Evolutionary conservation across 306 rosid genomes (phyloP).

Genomic region (Echinosophora koreensis): DNA sequence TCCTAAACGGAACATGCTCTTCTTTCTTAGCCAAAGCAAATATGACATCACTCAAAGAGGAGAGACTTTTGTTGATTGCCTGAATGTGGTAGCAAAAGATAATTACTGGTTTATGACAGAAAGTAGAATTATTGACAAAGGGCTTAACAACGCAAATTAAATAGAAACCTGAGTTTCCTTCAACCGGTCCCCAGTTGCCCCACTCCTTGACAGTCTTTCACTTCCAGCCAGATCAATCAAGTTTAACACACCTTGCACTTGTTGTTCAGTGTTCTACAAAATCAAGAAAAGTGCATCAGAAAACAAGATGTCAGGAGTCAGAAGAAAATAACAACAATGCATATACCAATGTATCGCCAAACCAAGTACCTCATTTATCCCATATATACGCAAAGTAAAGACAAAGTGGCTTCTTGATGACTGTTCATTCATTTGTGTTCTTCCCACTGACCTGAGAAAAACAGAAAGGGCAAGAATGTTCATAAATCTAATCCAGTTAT

Average conservation of each 20-base stretch:
- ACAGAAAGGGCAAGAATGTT: conserved; percentile 30
- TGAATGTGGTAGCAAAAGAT: conserved; percentile 43
- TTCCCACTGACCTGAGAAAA: conserved; percentile 86
- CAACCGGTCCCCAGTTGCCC: conserved; percentile 93
- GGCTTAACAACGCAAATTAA: conserved; percentile 17
- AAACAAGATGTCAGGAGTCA: conserved; percentile 15
- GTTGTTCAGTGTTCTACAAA: conserved; percentile 85
- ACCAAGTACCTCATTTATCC: conserved; percentile 76
- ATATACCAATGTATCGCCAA: not conserved
- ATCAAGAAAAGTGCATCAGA: conserved; percentile 32
- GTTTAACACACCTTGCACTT: conserved; percentile 93
- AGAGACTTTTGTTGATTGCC: conserved; percentile 96
- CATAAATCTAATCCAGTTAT: conserved; percentile 8
- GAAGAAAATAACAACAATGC: conserved; percentile 11
- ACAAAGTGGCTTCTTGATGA: conserved; percentile 97
- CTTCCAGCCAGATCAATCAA: conserved; percentile 97
- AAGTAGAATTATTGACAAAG: not conserved
- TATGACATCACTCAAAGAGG: conserved; percentile 86
- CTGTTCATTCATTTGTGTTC: conserved; percentile 95
- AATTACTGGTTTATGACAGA: conserved; percentile 23
- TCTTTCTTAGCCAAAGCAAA: conserved; percentile 94
- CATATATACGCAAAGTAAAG: conserved; percentile 90
- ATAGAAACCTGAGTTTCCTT: conserved; percentile 93
- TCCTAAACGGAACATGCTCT: conserved; percentile 91
- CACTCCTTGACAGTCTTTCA: conserved; percentile 92